Evolutionary conservation across 768 basidiomycete genomes (phyloP).

Genomic region (Mycena metata): DNA sequence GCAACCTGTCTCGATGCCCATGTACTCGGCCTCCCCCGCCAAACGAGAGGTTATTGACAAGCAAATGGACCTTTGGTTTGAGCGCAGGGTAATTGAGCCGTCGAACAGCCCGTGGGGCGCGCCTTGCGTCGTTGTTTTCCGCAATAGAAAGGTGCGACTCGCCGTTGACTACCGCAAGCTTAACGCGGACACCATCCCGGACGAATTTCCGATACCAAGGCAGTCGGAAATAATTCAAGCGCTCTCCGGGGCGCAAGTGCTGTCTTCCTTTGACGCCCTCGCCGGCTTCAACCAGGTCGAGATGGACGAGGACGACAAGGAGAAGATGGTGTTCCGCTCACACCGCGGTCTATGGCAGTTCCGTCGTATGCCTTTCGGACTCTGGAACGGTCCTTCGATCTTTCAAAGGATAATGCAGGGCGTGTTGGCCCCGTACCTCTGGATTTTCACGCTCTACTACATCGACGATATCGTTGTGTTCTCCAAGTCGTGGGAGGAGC

Average conservation of each 20-base stretch:
- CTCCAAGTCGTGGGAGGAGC: constrained; percentile 36
- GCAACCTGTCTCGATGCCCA: constrained; percentile 38
- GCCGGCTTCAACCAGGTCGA: constrained; percentile 50
- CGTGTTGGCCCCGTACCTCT: background rate
- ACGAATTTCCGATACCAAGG: constrained; percentile 46
- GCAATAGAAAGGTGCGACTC: background rate
- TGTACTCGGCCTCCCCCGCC: constrained; percentile 40
- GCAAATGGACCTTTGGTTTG: background rate
- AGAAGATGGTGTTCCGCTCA: constrained; percentile 48
- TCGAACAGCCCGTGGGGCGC: background rate
- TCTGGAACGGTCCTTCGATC: constrained; percentile 9
- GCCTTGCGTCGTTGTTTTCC: background rate
- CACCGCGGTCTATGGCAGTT: constrained; percentile 51
- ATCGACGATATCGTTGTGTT: constrained; percentile 44
- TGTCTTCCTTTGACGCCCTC: constrained; percentile 8
- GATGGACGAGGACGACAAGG: constrained; percentile 38
- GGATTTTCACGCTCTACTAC: constrained; percentile 37
- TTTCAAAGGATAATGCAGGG: constrained; percentile 18
- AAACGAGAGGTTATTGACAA: constrained; percentile 24
- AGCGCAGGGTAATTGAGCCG: background rate
- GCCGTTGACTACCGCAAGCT: background rate
- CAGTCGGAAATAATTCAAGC: constrained; percentile 44
- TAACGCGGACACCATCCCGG: constrained; percentile 26
- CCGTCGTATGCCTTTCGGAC: constrained; percentile 11
- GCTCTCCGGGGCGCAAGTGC: constrained; percentile 41